Conservation (phyloP, 1,284 basidiomycete species). For the Jaminaea rosea region DNA sequence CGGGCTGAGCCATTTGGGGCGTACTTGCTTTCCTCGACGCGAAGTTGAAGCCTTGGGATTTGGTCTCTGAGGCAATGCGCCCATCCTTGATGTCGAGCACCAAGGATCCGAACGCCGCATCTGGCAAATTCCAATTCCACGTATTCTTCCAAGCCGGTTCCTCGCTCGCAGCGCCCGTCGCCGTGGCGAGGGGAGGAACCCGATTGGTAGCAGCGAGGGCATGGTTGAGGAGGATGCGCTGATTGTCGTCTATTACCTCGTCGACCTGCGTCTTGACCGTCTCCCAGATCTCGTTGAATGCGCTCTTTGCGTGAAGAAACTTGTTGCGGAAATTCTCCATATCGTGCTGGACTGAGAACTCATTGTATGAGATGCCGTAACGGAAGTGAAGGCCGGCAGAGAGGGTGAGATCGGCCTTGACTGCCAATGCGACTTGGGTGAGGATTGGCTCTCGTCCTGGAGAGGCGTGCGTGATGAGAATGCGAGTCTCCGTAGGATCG, state of each 20-base stretch:
- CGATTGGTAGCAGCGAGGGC: slow-evolving; percentile 74
- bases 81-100: slow-evolving; percentile 83
- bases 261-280: slow-evolving; percentile 86
- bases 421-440: slow-evolving; percentile 74
- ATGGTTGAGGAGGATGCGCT: slow-evolving; percentile 79
- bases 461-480: slow-evolving; percentile 84
- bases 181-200: slow-evolving; percentile 58
- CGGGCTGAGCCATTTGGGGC: no score
- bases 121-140: slow-evolving; percentile 95
- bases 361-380: slow-evolving; percentile 90
- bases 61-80: slow-evolving; percentile 79
- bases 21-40: slow-evolving; percentile 63
- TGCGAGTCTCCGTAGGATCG: slow-evolving; percentile 83
- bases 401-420: slow-evolving; percentile 89
- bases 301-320: slow-evolving; percentile 66
- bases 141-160: slow-evolving; percentile 57
- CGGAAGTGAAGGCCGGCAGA: slow-evolving; percentile 95
- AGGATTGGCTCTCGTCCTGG: slow-evolving; percentile 89
- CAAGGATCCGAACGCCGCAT: slow-evolving; percentile 82
- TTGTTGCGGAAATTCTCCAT: slow-evolving; percentile 82
- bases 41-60: slow-evolving; percentile 92
- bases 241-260: slow-evolving; percentile 79
- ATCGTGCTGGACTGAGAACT: slow-evolving; percentile 85
- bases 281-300: slow-evolving; percentile 86
- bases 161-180: slow-evolving; percentile 59